Conservation (phyloP, 345 rosid genomes). For the Geranium rotundifolium region DNA sequence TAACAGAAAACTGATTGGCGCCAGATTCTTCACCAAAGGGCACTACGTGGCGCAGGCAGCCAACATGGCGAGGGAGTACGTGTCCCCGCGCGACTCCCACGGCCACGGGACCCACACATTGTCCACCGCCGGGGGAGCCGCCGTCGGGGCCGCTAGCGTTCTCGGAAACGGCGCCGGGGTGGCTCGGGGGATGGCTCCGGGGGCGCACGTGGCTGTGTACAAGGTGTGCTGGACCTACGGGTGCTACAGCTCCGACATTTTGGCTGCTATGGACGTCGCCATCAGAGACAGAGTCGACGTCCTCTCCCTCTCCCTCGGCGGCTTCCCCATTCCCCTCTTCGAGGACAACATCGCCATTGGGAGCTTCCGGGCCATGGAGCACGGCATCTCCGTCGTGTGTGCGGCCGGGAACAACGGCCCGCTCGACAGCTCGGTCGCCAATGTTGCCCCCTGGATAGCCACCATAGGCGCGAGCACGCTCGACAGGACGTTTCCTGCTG, state of each 20-base stretch:
- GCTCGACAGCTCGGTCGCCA: slow-evolving; percentile 59
- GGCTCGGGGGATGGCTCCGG: slow-evolving; percentile 85
- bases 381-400: slow-evolving; percentile 70
- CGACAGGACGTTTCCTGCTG: slow-evolving; percentile 71
- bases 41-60: slow-evolving; percentile 44
- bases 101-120: slow-evolving; percentile 94
- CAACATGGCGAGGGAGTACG: slow-evolving; percentile 40
- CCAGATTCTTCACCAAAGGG: slow-evolving; percentile 74
- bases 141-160: slow-evolving; percentile 58
- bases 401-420: slow-evolving; percentile 96
- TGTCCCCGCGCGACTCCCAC: slow-evolving; percentile 66
- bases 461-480: slow-evolving; percentile 88
- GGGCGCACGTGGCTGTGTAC: slow-evolving; percentile 70
- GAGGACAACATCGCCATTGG: slow-evolving; percentile 85
- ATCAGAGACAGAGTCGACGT: slow-evolving; percentile 73
- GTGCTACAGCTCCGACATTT: slow-evolving; percentile 78
- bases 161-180: slow-evolving; percentile 65
- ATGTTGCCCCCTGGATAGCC: slow-evolving; percentile 84
- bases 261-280: slow-evolving; percentile 80
- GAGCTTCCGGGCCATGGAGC: slow-evolving; percentile 76
- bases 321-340: slow-evolving; percentile 70
- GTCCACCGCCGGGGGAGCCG: slow-evolving; percentile 73
- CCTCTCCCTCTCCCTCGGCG: slow-evolving; percentile 79
- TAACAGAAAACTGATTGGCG: slow-evolving; percentile 74
- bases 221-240: slow-evolving; percentile 89